Evolutionary conservation across 2,329 filamentous ascomycete species (phyloP).

Genomic region (Tothia fuscella): DNA sequence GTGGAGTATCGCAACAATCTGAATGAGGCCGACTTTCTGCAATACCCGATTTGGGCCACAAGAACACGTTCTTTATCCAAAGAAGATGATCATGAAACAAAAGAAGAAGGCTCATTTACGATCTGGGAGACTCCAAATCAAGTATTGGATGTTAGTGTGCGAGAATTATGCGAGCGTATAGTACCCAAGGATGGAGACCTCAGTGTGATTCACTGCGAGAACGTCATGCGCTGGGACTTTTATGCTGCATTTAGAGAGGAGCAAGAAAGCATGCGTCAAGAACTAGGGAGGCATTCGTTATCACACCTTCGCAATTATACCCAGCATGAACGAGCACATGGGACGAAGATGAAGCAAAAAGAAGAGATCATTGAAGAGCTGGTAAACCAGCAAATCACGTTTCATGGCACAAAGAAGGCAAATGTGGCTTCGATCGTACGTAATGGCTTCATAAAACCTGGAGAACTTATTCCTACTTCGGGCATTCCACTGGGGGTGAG

Average conservation of each 20-base stretch:
- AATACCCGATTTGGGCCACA: not conserved
- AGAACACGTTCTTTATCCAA: not conserved
- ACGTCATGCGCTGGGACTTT: not conserved
- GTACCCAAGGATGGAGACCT: not conserved
- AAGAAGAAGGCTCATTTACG: not conserved
- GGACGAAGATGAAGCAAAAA: slow-evolving; percentile 12
- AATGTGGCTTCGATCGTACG: slow-evolving; percentile 32
- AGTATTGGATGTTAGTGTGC: not conserved
- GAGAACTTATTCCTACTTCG: slow-evolving; percentile 20
- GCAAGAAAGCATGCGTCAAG: not conserved
- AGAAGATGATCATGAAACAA: not conserved
- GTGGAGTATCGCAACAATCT: slow-evolving; percentile 10
- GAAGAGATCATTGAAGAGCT: slow-evolving; percentile 28
- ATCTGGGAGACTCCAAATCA: not conserved
- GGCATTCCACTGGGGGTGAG: slow-evolving; percentile 17
- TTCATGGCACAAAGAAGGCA: slow-evolving; percentile 23
- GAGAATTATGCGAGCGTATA: not conserved
- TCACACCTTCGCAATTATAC: not conserved
- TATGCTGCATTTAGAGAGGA: not conserved
- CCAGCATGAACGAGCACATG: not conserved
- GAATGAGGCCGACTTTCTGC: not conserved
- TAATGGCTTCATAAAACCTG: slow-evolving; percentile 32
- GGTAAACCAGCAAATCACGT: slow-evolving; percentile 23
- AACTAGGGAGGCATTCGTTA: not conserved
- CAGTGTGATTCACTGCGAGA: not conserved